These are phyloP conservation scores for Tetraselmis striata DNA, from an alignment of 139 green algal genomes.

Conservation along the genomic window DNA sequence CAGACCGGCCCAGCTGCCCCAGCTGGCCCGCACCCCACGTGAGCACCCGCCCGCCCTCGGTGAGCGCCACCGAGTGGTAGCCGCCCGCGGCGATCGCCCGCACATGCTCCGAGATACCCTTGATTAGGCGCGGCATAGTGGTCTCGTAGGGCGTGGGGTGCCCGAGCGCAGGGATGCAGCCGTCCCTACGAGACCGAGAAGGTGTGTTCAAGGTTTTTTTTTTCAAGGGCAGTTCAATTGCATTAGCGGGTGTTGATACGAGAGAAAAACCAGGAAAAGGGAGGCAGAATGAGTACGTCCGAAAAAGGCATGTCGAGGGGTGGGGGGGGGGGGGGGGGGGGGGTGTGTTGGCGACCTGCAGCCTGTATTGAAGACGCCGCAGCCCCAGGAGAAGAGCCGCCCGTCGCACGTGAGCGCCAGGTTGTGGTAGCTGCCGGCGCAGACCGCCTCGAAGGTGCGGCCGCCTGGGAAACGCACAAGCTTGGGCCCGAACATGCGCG, in stretches of 20 bases:
- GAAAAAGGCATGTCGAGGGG: no score
- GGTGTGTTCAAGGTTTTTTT: no score
- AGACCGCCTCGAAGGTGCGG: neutral
- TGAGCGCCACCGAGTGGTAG: constrained; percentile 1
- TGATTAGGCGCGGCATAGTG: neutral
- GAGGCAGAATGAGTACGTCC: no score
- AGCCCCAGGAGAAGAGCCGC: neutral
- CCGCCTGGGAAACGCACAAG: neutral
- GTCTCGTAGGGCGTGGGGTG: neutral
- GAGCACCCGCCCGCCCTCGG: neutral
- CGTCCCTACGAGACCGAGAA: neutral
- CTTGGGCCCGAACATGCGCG: neutral
- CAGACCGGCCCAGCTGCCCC: neutral
- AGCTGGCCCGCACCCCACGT: neutral
- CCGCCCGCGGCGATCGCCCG: neutral
- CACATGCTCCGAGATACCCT: neutral
- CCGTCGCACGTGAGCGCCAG: neutral
- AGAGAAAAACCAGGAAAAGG: no score
- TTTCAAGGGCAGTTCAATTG: no score
- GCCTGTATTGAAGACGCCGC: neutral
- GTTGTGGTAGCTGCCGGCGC: constrained; percentile 3
- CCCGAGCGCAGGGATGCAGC: neutral
- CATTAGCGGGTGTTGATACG: no score
- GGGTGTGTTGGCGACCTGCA: no score
- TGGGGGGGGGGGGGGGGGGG: no score